Percentiles rank a stretch among this genome's conserved stretches.
Conservation (phyloP, 345 rosid genomes). For the Camelina hispida region DNA sequence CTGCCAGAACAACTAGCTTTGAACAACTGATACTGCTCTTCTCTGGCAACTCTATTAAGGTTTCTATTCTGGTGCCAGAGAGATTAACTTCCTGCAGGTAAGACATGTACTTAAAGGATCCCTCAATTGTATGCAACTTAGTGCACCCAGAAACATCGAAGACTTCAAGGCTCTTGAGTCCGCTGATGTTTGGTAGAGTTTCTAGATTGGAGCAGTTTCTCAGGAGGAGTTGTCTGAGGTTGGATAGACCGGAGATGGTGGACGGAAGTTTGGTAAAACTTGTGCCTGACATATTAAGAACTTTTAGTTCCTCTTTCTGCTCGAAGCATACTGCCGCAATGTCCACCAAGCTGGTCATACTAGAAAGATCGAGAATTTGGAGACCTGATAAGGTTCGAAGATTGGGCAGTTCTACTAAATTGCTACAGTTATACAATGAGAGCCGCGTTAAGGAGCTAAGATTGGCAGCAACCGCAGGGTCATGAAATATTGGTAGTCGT, state of each 20-base stretch:
- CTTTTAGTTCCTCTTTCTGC: constrained; percentile 36
- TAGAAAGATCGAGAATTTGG: constrained; percentile 49
- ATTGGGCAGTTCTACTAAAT: constrained; percentile 16
- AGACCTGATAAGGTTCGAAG: constrained; percentile 28
- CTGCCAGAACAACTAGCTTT: constrained; percentile 20
- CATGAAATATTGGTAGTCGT: constrained; percentile 47
- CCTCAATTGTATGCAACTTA: constrained; percentile 14
- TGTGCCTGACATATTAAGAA: constrained; percentile 51
- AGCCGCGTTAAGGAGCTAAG: constrained; percentile 35
- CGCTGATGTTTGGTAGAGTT: constrained; percentile 33
- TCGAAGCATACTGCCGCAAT: constrained; percentile 39
- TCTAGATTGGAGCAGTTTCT: constrained; percentile 34
- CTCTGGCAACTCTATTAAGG: constrained; percentile 28
- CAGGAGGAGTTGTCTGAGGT: constrained; percentile 44
- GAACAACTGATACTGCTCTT: not conserved
- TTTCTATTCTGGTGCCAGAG: constrained; percentile 43
- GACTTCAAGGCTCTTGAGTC: constrained; percentile 42
- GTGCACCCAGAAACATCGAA: constrained; percentile 54
- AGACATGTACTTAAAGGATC: constrained; percentile 46
- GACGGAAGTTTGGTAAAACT: constrained; percentile 32
- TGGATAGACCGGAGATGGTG: not conserved
- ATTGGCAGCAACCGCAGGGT: not conserved
- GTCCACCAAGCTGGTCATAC: constrained; percentile 28
- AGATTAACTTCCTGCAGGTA: constrained; percentile 36
- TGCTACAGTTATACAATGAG: constrained; percentile 28